Conservation (phyloP, 441 rosid genomes). For the Biscutella laevigata region DNA sequence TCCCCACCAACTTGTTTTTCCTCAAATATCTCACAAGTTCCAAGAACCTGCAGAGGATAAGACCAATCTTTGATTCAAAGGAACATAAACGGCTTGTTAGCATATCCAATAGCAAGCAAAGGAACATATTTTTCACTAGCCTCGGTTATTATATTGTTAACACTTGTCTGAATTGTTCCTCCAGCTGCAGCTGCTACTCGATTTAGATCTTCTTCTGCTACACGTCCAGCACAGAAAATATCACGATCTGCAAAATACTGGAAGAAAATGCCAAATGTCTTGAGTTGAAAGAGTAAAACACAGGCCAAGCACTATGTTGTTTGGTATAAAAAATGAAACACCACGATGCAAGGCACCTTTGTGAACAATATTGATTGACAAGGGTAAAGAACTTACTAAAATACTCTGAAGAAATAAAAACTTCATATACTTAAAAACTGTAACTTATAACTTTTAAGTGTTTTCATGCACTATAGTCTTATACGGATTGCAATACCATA, state of each 20-base stretch:
- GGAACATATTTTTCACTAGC: slow-evolving; percentile 22
- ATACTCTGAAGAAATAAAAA: background rate
- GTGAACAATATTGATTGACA: slow-evolving; percentile 3
- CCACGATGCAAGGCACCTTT: background rate
- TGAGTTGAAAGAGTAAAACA: background rate
- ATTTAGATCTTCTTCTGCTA: slow-evolving; percentile 83
- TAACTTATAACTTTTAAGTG: background rate
- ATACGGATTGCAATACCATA: background rate
- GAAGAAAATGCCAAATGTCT: slow-evolving; percentile 4
- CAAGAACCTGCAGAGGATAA: slow-evolving; percentile 63
- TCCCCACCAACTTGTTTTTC: slow-evolving; percentile 98
- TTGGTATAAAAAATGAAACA: slow-evolving; percentile 5
- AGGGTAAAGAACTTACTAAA: background rate
- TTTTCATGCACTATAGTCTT: background rate
- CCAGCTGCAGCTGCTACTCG: slow-evolving; percentile 97
- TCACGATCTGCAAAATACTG: slow-evolving; percentile 99
- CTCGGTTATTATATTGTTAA: slow-evolving; percentile 86
- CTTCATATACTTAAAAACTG: background rate
- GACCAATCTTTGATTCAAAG: background rate
- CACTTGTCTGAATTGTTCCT: slow-evolving; percentile 93
- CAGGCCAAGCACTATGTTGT: background rate
- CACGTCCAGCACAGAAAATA: slow-evolving; percentile 99
- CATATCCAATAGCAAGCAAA: slow-evolving; percentile 11
- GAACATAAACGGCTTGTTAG: slow-evolving; percentile 14
- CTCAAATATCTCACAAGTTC: slow-evolving; percentile 89